Conservation (phyloP, 148 eudicot species). For the Euryodendron excelsum region DNA sequence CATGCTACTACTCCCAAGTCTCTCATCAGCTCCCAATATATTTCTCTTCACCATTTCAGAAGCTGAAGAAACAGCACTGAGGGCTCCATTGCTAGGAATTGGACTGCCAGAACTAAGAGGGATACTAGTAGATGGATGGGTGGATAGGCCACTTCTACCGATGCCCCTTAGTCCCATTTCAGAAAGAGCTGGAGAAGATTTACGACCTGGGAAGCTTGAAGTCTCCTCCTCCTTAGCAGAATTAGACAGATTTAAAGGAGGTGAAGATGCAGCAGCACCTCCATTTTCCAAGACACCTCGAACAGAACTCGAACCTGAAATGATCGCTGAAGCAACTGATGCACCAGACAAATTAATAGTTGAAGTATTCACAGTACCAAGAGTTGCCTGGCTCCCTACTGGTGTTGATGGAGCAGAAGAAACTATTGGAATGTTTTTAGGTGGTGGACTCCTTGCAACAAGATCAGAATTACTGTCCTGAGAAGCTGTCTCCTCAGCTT, state of each 20-base stretch:
- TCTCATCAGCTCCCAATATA: conserved; percentile 71
- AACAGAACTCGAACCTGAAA: conserved; percentile 36
- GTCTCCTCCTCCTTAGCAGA: conserved; percentile 68
- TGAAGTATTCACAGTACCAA: conserved; percentile 31
- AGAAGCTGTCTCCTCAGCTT: conserved; percentile 54
- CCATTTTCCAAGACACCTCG: conserved; percentile 42
- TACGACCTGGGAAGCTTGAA: conserved; percentile 54
- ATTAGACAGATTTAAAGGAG: conserved; percentile 50
- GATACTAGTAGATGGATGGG: conserved; percentile 45
- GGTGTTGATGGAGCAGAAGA: conserved; percentile 61
- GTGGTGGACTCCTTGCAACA: conserved; percentile 69
- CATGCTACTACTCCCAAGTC: conserved; percentile 63
- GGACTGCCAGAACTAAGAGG: conserved; percentile 53
- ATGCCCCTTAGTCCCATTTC: conserved; percentile 58
- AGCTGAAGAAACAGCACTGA: conserved; percentile 52
- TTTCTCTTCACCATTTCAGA: conserved; percentile 79
- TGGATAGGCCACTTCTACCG: conserved; percentile 60
- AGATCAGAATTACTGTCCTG: conserved; percentile 59
- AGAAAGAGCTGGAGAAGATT: conserved; percentile 62
- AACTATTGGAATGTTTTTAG: conserved; percentile 55
- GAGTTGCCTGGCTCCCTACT: conserved; percentile 40
- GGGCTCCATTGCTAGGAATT: conserved; percentile 51
- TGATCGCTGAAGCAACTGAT: conserved; percentile 42
- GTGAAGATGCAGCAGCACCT: conserved; percentile 38
- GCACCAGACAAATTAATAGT: conserved; percentile 26